These are phyloP conservation scores for Lachnellula arida DNA, from an alignment of 2,329 filamentous ascomycete species.

Conservation along the genomic window DNA sequence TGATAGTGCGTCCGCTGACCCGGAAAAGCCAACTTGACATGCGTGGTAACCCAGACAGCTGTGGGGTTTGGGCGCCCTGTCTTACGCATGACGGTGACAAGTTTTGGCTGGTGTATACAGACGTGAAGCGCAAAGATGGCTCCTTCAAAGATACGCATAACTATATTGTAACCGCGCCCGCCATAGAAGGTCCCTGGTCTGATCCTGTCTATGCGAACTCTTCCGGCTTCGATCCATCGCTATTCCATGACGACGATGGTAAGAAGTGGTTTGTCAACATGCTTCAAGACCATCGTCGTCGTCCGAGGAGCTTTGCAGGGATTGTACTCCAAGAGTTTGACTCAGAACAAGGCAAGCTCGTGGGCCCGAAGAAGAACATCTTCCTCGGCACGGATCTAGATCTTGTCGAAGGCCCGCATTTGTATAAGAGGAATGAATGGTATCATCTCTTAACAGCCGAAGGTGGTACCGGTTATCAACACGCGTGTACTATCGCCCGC, in stretches of 20 bases:
- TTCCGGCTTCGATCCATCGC: slow-evolving; percentile 57
- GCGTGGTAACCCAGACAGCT: slow-evolving; percentile 55
- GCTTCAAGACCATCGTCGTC: slow-evolving; percentile 49
- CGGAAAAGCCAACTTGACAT: slow-evolving; percentile 50
- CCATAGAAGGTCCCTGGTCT: slow-evolving; percentile 57
- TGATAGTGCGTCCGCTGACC: slow-evolving; percentile 42
- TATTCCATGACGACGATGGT: slow-evolving; percentile 54
- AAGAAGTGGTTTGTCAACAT: slow-evolving; percentile 55
- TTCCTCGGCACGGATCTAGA: slow-evolving; percentile 45
- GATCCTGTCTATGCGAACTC: slow-evolving; percentile 56
- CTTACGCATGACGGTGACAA: slow-evolving; percentile 54
- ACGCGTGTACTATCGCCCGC: slow-evolving; percentile 56
- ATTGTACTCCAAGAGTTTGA: slow-evolving; percentile 55
- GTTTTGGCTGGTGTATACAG: slow-evolving; percentile 62
- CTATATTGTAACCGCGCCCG: slow-evolving; percentile 52
- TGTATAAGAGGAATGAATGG: slow-evolving; percentile 54
- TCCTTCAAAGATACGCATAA: slow-evolving; percentile 61
- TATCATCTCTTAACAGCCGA: slow-evolving; percentile 58
- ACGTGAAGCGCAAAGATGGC: slow-evolving; percentile 63
- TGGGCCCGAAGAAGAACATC: slow-evolving; percentile 37
- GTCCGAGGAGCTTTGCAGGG: slow-evolving; percentile 47
- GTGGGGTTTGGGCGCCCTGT: slow-evolving; percentile 61
- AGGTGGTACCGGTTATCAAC: slow-evolving; percentile 56
- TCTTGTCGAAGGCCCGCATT: slow-evolving; percentile 50
- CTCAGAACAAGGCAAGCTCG: slow-evolving; percentile 41